These are phyloP conservation scores for Blastocystis sp. DNA, from an alignment of 352 stramenopile genomes.

Conservation along the genomic window DNA sequence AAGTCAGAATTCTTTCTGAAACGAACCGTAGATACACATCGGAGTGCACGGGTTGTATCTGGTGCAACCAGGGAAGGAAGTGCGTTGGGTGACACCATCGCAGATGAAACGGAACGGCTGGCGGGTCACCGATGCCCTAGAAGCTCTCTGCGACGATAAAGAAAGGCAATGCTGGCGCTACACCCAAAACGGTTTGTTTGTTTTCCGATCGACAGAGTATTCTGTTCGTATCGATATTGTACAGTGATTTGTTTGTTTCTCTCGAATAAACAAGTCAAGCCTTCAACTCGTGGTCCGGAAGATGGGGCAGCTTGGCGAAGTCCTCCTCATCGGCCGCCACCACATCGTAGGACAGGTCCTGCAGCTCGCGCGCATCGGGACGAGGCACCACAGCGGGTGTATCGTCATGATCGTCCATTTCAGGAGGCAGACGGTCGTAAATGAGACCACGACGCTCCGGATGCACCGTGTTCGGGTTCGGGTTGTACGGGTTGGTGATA, in stretches of 20 bases:
- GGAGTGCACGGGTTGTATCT: constrained; percentile 1
- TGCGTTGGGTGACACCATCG: not conserved
- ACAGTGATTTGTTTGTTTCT: not conserved
- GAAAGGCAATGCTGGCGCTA: not conserved
- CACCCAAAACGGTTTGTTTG: not conserved
- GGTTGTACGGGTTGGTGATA: constrained; percentile 1
- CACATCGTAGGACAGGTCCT: constrained; percentile 39
- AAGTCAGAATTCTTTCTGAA: not conserved
- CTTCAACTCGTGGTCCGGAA: constrained; percentile 10
- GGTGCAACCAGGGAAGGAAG: not conserved
- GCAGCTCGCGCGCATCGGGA: not conserved
- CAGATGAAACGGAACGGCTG: not conserved
- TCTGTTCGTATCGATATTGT: not conserved
- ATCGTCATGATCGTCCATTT: constrained; percentile 18
- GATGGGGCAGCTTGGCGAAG: not conserved
- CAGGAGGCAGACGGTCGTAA: constrained; percentile 46
- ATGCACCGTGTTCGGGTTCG: constrained; percentile 12
- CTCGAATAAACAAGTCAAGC: not conserved
- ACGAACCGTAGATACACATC: not conserved
- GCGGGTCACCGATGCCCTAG: not conserved
- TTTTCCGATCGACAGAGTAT: constrained; percentile 14
- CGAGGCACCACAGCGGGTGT: constrained; percentile 13
- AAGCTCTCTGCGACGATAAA: not conserved
- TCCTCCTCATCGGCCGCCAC: constrained; percentile 21
- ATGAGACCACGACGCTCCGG: constrained; percentile 47